Evolutionary conservation across 2,329 filamentous ascomycete genomes (phyloP).

Genomic region (Acephala macrosclerotiorum): DNA sequence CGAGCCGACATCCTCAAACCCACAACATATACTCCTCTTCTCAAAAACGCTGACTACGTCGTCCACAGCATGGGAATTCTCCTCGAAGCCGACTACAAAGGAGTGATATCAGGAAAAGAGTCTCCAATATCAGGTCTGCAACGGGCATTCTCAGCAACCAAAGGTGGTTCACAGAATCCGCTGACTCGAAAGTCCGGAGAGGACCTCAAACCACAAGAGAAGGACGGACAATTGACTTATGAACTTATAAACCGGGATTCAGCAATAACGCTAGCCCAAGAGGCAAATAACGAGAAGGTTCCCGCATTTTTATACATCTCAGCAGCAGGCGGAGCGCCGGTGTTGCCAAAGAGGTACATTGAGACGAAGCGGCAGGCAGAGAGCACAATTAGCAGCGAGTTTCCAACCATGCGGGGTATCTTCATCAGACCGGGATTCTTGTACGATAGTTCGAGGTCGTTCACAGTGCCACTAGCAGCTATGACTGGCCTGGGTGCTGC

Average conservation of each 20-base stretch:
- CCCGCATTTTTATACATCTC: slow-evolving; percentile 86
- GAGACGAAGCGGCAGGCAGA: slow-evolving; percentile 93
- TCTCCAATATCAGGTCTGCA: slow-evolving; percentile 80
- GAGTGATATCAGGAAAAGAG: slow-evolving; percentile 82
- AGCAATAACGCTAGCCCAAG: slow-evolving; percentile 83
- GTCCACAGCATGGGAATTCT: slow-evolving; percentile 97
- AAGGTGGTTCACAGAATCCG: slow-evolving; percentile 72
- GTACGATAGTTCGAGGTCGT: slow-evolving; percentile 81
- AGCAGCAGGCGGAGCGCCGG: slow-evolving; percentile 83
- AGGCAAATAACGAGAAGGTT: slow-evolving; percentile 70
- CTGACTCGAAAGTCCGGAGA: slow-evolving; percentile 66
- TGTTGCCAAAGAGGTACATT: slow-evolving; percentile 87
- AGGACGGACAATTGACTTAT: slow-evolving; percentile 84
- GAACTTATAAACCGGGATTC: slow-evolving; percentile 96
- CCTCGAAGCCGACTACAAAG: slow-evolving; percentile 97
- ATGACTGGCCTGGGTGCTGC: slow-evolving; percentile 76
- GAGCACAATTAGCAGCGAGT: slow-evolving; percentile 72
- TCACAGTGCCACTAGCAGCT: slow-evolving; percentile 87
- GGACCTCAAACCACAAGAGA: slow-evolving; percentile 69
- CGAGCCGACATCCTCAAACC: slow-evolving; percentile 88
- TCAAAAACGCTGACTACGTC: slow-evolving; percentile 81
- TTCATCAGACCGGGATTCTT: slow-evolving; percentile 89
- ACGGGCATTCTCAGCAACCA: slow-evolving; percentile 76
- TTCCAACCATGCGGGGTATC: slow-evolving; percentile 78
- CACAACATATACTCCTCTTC: slow-evolving; percentile 76